Evolutionary conservation across 139 green algal genomes (phyloP), one percentile per base, ranked within the genome.

Genomic region (Ulvella scutata): DNA sequence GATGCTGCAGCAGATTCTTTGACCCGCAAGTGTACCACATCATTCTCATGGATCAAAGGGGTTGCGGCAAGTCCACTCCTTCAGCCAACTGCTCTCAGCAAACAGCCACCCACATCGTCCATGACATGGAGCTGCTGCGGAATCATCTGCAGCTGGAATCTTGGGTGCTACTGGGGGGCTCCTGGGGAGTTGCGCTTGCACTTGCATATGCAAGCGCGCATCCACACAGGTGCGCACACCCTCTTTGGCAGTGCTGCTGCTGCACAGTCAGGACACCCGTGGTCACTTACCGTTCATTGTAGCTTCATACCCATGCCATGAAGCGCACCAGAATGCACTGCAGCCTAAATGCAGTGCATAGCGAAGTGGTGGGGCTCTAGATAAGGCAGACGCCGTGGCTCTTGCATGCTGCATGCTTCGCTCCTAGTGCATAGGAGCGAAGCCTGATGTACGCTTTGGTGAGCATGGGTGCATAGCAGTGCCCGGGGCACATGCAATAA

Each of bases 121-220:
- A 4, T 2, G 88, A 93, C 79, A 72, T 88, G 2, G 85, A 92
- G 74, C 6, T 37, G n/a, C 62, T 93, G 34, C 80, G 88, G 0
- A 3, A 72, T 26, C 43, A 84, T n/a, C 74, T 90, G 0, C 59
- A 83, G 4, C 73, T 89, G 2, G 73, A 84, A 10, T 76, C n/a
- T 4, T 91, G 82, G 85, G 29, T 90, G 37, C 39, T 93, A 33
- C 80, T 94, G 37, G 88, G 89, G 0, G 89, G 89, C n/a, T 88
- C 80, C 1, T 94, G 88, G 88, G 89, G 89, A 9, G 74, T 81
- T 0, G 80, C 88, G 0, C 83, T 92, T 1, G 77, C 81, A 2
- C 77, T 92, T 7, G 88, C 84, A 0, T 94, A 92, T 77, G 86
- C 88, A 0, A 73, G 80, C n/a, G 37, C 34, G 33, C 81, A 89